Base-by-base conservation (phyloP, 768 basidiomycete species). In the Amanita brunnescens region DNA sequence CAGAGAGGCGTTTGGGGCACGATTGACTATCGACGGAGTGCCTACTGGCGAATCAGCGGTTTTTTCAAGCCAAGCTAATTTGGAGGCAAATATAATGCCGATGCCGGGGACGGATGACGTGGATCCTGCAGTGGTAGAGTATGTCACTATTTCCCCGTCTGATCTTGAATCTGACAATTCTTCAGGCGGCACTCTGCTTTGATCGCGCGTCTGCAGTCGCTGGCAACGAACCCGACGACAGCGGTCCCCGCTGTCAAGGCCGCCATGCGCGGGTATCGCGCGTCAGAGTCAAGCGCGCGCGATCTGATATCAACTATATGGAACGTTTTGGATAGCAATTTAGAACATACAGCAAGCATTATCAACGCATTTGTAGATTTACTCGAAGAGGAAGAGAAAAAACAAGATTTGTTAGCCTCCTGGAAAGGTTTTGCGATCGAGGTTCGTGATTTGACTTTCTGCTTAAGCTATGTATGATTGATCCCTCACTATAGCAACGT, bases 221-320 rank as follows among this genome's bases (percentile, higher is more conserved):
- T 86, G 18, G 76, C 83, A 0, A 64, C 76, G 3, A 81, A 86
- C 52, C 76, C 84, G 0, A 67, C 67, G 5, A 76, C 68, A 6
- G 84, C 85, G 0, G 65, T 79, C 2, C 69, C 82, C 12, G 83
- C 80, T 0, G 76, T 87, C 23, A 83, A 80, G 59, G 79, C 87
- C 12, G 84, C 91, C 23, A 78, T 90, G 30, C 83, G 90, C 8
- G 80, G 86, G 24, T 99, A 86, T 67, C 77, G 80, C 21, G 64
- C 75, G 2, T 81, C 81, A 37, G 94, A 99, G 62, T 79, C 81
- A 7, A 80, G 78, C 35, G 87, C 92, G 2, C 75, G 82, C 3
- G 95, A 95, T 64, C 73, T 97, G 55, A 84, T 97, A 46, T 83
- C 84, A 35, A 94, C 89, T 0, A 72, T 94, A n/a, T 95, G 84